phyloP scores from a whole-genome alignment of 148 eudicot species.

The Nyssa sinensis region DNA sequence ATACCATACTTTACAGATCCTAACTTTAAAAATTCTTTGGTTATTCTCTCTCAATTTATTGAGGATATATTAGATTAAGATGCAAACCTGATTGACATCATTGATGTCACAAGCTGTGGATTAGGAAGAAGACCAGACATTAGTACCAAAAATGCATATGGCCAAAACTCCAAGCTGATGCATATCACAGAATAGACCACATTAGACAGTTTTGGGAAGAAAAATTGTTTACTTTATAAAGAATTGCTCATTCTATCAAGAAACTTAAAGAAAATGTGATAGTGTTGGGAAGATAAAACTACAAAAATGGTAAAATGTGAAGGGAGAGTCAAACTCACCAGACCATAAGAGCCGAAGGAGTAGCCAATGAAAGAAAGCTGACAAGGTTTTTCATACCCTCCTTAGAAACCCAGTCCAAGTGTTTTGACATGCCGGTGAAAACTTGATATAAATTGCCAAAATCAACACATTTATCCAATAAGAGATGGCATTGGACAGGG shows the following conservation, averaged over 20 bases:
- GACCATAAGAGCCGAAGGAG: conserved; percentile 18
- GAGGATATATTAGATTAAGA: background rate
- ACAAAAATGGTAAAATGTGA: too few species aligned
- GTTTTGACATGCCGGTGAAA: conserved; percentile 8
- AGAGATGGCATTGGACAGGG: conserved; percentile 6
- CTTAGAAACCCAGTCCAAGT: conserved; percentile 16
- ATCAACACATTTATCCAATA: conserved; percentile 20
- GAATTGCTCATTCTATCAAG: background rate
- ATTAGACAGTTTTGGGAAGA: too few species aligned
- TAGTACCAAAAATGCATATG: background rate
- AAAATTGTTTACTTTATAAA: too few species aligned
- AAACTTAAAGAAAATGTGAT: too few species aligned
- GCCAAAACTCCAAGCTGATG: background rate
- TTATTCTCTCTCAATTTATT: too few species aligned
- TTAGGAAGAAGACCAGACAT: background rate
- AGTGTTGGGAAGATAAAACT: background rate
- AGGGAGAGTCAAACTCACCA: conserved; percentile 13
- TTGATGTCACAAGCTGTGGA: background rate
- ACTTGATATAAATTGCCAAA: conserved; percentile 12
- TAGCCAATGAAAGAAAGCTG: conserved; percentile 9
- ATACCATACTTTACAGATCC: too few species aligned
- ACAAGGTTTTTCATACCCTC: conserved; percentile 7
- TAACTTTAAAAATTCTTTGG: too few species aligned
- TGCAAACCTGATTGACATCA: background rate
- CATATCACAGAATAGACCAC: background rate